Evolutionary conservation across 1,139 yeast species (phyloP), one percentile per base, ranked within the genome.

Genomic region (Barnettozyma hawaiiensis): DNA sequence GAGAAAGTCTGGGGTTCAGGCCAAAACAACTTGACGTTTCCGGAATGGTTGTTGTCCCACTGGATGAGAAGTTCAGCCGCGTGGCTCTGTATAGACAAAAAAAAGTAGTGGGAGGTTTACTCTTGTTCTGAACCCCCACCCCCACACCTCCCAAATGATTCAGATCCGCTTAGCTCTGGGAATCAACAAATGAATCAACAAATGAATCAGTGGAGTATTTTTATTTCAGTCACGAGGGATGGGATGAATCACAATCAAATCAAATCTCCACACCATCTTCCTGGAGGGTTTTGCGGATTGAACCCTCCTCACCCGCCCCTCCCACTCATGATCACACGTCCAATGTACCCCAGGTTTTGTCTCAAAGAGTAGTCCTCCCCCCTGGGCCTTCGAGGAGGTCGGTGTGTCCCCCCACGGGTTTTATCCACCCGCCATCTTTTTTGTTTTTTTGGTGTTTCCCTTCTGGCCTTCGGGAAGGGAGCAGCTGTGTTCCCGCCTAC

Each of bases 291-390:
- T n/a, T n/a, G n/a, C n/a, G n/a, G n/a, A n/a, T n/a, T n/a, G n/a
- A n/a, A n/a, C n/a, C n/a, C n/a, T n/a, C n/a, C n/a, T n/a, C n/a
- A n/a, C n/a, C n/a, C n/a, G n/a, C n/a, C n/a, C n/a, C n/a, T n/a
- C n/a, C n/a, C n/a, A 23, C 29, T 34, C 37, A 24, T 24, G 33
- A 34, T 32, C 37, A 33, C 35, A 18, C 6, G 26, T 10, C n/a
- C 12, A 21, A 28, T 31, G 32, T 37, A 37, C 40, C 40, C 40
- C 40, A 37, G 40, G 31, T 31, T 37, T 37, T 31, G 40, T 37
- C 40, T 31, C 39, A 8, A 14, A n/a, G 9, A 6, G 11, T 10
- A 24, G 11, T n/a, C n/a, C n/a, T n/a, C n/a, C n/a, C n/a, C n/a
- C n/a, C n/a, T n/a, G n/a, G n/a, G n/a, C n/a, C n/a, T n/a, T n/a